phyloP scores from a whole-genome alignment of 1,139 yeast genomes.

The Scheffersomyces parashehatae region DNA sequence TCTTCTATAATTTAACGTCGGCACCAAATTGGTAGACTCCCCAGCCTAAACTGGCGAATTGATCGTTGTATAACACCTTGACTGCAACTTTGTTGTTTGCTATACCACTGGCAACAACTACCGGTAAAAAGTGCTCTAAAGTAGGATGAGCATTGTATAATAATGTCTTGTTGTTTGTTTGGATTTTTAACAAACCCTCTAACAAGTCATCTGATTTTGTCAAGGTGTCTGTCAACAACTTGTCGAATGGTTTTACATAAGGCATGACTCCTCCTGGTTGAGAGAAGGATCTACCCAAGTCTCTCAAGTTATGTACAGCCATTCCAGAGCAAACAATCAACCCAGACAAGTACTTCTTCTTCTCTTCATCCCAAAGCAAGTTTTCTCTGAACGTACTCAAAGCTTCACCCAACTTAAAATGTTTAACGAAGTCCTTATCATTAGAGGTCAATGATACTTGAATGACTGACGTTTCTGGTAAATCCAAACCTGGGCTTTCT shows the following conservation, averaged over 20 bases:
- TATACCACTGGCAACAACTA: constrained; percentile 68
- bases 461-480: constrained; percentile 49
- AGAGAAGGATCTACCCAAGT: constrained; percentile 32
- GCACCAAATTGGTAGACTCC: constrained; percentile 55
- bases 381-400: constrained; percentile 53
- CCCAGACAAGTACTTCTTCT: constrained; percentile 38
- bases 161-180: constrained; percentile 37
- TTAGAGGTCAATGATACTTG: constrained; percentile 63
- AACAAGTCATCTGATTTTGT: constrained; percentile 26
- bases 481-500: constrained; percentile 36
- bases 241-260: constrained; percentile 53
- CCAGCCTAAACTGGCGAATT: constrained; percentile 60
- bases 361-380: constrained; percentile 31
- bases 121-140: constrained; percentile 70
- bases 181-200: constrained; percentile 22
- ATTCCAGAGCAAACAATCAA: constrained; percentile 67
- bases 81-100: constrained; percentile 33
- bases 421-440: constrained; percentile 47
- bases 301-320: constrained; percentile 75
- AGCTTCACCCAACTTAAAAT: constrained; percentile 56
- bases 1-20: neutral
- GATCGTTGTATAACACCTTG: constrained; percentile 48
- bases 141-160: constrained; percentile 68
- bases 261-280: constrained; percentile 34
- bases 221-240: constrained; percentile 39